Evolutionary conservation across 495 filamentous ascomycete genomes (phyloP).

Genomic region (Xylona heveae): DNA sequence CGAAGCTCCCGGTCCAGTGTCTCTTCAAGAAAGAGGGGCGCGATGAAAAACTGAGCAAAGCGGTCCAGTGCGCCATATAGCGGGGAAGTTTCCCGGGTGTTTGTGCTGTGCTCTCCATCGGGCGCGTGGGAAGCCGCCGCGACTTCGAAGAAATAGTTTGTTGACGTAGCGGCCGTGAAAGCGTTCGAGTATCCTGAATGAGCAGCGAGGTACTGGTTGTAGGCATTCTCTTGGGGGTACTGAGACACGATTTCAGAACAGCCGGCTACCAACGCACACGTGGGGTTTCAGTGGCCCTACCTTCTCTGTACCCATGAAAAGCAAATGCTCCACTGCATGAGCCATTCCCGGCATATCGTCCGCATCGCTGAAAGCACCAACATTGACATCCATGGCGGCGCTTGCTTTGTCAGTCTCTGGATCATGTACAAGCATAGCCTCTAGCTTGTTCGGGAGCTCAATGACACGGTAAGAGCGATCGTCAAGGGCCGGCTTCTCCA

Average conservation of each 20-base stretch:
- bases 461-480: conserved; percentile 80
- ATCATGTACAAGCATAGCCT: conserved; percentile 86
- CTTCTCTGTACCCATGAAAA: conserved; percentile 99
- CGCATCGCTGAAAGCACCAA: conserved; percentile 82
- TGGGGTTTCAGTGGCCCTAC: conserved; percentile 18
- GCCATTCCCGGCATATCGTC: conserved; percentile 86
- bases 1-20: conserved; percentile 80
- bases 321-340: conserved; percentile 76
- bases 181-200: conserved; percentile 89
- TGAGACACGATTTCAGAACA: conserved; percentile 10
- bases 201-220: conserved; percentile 75
- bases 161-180: conserved; percentile 81
- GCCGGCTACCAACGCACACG: background rate
- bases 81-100: conserved; percentile 35
- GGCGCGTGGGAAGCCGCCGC: conserved; percentile 42
- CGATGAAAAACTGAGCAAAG: conserved; percentile 95
- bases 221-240: conserved; percentile 92
- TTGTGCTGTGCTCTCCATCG: conserved; percentile 22
- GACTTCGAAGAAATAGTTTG: conserved; percentile 96
- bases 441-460: conserved; percentile 67
- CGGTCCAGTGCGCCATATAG: conserved; percentile 81
- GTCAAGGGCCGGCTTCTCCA: conserved; percentile 79
- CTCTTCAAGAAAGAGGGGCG: conserved; percentile 71
- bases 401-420: conserved; percentile 91
- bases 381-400: conserved; percentile 86